Percentiles rank a stretch among this genome's conserved stretches.
phyloP scores from a whole-genome alignment of 768 basidiomycete genomes.

The Cubamyces sp. region DNA sequence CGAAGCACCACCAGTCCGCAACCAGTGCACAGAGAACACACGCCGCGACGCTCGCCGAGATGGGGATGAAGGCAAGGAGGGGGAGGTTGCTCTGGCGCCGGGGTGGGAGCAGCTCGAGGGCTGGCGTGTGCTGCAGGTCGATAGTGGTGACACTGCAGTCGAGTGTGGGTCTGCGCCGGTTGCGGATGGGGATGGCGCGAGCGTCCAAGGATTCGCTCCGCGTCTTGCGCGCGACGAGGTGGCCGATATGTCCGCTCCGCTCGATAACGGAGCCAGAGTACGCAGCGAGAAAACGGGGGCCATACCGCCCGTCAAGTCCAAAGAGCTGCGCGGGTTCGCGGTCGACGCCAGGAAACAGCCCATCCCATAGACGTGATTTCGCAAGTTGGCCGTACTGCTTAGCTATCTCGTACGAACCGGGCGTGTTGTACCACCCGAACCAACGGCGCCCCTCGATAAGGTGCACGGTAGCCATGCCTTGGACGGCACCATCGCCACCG shows the following conservation, averaged over 20 bases:
- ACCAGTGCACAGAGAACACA: slow-evolving; percentile 16
- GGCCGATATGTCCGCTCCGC: slow-evolving; percentile 14
- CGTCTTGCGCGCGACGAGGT: slow-evolving; percentile 18
- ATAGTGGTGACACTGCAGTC: slow-evolving; percentile 8
- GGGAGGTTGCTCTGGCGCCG: background rate
- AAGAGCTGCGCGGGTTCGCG: slow-evolving; percentile 23
- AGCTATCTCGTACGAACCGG: slow-evolving; percentile 23
- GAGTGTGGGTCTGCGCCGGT: background rate
- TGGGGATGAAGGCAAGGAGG: slow-evolving; percentile 9
- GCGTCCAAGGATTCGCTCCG: background rate
- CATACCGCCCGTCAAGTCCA: slow-evolving; percentile 17
- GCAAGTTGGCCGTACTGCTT: slow-evolving; percentile 25
- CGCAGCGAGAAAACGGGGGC: slow-evolving; percentile 21
- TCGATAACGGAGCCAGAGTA: slow-evolving; percentile 11
- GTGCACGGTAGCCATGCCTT: slow-evolving; percentile 23
- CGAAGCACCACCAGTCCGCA: slow-evolving; percentile 24
- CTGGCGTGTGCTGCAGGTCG: slow-evolving; percentile 6
- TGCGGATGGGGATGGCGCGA: background rate
- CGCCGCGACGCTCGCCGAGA: slow-evolving; percentile 12
- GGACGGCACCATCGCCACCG: slow-evolving; percentile 21
- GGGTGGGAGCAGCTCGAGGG: background rate
- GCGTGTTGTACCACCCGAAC: slow-evolving; percentile 24
- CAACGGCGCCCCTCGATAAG: slow-evolving; percentile 19
- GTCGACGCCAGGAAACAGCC: slow-evolving; percentile 19
- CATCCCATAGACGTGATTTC: slow-evolving; percentile 22